Evolutionary conservation across 1,284 basidiomycete species (phyloP), one percentile per base, ranked within the genome.

Genomic region (Cystobasidium pallidum): DNA sequence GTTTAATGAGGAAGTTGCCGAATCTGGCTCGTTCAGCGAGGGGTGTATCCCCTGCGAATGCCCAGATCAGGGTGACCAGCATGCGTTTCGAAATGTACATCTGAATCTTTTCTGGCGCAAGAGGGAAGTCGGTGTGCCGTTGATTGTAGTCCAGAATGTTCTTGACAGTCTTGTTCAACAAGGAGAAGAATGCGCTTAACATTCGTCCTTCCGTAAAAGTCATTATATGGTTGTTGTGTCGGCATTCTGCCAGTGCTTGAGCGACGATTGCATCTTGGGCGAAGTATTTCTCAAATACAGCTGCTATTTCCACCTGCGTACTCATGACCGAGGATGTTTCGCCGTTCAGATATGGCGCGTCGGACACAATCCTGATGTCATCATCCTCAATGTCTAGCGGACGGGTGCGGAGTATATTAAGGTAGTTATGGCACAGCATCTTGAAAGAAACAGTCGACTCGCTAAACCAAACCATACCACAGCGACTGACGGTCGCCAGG

Each of bases 381-480:
- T 66, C 65, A 7, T 72, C 74, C 28, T 86, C 82, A 47, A 85
- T 76, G 77, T 92, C 92, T 76, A 99, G 83, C n/a, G 92, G 87
- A 3, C 89, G 84, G 6, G 87, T 85, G 0, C 88, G 86, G 39
- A 98, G 84, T 0, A 88, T 88, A 61, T 88, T 86, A 57, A 99
- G 87, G 79, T 97, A 95, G 80, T 97, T 88, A 58, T 86, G 86
- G 82, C 91, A 97, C 36, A 97, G 87, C 96, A 99, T 98, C 3
- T 86, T 83, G 2, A 93, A 88, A 75, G 91, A 88, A 36, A 99
- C 88, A 59, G 95, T 89, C 75, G 97, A 94, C 74, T 97, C 93
- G 80, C 93, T 97, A 84, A 99, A 99, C 96, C 96, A 99, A 78
- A 99, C 95, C 96, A 99, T 99, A 81, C 96, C 96, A 81, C 96